Base-by-base conservation (phyloP, 1,139 yeast genomes). In the Wickerhamiella infanticola region DNA sequence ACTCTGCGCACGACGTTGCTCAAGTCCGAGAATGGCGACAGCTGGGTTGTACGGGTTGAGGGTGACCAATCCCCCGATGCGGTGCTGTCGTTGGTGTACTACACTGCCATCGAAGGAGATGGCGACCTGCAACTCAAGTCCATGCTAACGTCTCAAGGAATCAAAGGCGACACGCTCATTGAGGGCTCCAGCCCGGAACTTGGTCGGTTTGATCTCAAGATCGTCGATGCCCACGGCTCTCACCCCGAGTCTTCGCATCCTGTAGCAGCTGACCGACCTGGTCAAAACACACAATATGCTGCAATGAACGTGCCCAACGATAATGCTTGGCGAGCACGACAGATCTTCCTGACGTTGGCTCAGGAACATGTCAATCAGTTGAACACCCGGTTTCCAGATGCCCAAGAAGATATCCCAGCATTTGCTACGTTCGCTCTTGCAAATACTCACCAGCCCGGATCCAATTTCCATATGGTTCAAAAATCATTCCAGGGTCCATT, bases 391-490 rank as follows among this genome's bases (percentile, higher is more conserved):
- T 62, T 65, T 44, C 61, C 61, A 3, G 52, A 60, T 24, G 23
- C 29, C 18, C 45, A 45, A 11, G 26, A 33, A n/a, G 47, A 45
- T 9, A 41, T 66, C 66, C 44, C 59, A 58, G 44, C 47, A 3
- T 54, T 54, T 55, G 43, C 49, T 3, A 45, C 45, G 5, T 75
- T 75, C 47, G 64, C 76, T 3, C 52, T 86, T 33, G 70, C 84
- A 54, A 80, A 85, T 57, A 52, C 77, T 33, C 73, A 74, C 46
- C 63, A 67, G 24, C 79, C 77, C 53, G 74, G 74, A 51, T 95
- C 95, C 1, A 85, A 85, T 58, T 61, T 83, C 50, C 96, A 88
- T 60, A 72, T 74, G 50, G 64, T 86, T 26, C 96, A 90, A 63
- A 79, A 82, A 55, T 68, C 79, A 0, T 90, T 77, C 57, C 66